Base-by-base conservation (phyloP, 225 moss, liverwort and hornwort genomes). In the Bryum argenteum region DNA sequence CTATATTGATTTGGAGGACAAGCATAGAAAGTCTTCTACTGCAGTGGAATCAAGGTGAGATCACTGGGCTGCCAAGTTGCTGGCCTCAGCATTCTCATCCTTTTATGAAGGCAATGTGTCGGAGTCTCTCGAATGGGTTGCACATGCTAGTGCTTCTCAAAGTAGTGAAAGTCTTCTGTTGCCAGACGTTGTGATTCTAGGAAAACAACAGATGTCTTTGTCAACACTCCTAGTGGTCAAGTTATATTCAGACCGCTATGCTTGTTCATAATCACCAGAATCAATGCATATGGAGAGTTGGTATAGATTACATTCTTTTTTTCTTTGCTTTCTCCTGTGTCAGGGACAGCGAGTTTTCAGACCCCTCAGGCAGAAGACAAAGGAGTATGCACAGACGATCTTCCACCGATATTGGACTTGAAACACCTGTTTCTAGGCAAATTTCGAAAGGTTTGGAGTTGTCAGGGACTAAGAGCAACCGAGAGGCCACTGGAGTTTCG, bases 1-100 rank as follows among this genome's bases (percentile, higher is more conserved):
- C 45, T 91, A 83, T 71, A 85, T 87, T 52, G 82, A 91, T 66
- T 70, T 78, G 61, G 89, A 87, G 72, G 85, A 69, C 54, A 87
- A 63, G 63, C 71, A 71, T 71, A 81, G 80, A 22, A 73, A 74
- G 44, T 64, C 61, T 42, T 26, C 77, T 71, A 58, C 82, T 58
- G 58, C 67, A 23, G 76, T 79, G 61, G 83, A 83, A 60, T 67
- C 67, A 71, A 82, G 73, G 78, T 87, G 69, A 73, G 76, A 74
- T 77, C 58, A 38, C 19, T 28, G 60, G 45, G 17, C 40, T 76
- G 61, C 56, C n/a, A 55, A 48, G 53, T 42, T 71, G 43, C 63
- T 38, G 47, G 45, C 10, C 44, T 50, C 41, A 60, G 69, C 71
- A 24, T 72, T 52, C 52, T 61, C 14, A 47, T 52, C 42, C 20